Evolutionary conservation across 768 basidiomycete genomes (phyloP), one percentile per base, ranked within the genome.

Genomic region (Cubamyces sp.): DNA sequence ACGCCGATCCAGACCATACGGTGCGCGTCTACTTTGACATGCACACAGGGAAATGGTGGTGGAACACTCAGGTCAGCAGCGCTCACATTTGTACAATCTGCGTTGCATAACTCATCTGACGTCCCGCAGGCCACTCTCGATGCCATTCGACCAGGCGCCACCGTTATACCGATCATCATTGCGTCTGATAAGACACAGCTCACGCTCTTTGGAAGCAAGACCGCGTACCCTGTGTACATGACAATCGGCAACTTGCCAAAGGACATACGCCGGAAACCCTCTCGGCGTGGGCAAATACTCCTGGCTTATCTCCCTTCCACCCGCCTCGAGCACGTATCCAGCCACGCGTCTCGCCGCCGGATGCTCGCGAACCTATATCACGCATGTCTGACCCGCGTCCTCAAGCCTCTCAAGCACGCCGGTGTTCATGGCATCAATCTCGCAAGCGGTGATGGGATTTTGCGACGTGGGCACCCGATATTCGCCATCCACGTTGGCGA

Each of bases 11-110:
- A 0, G 70, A 72, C 9, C 34, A 69, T 9, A 71, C 45, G 1
- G 41, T 62, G 1, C 64, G 74, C 0, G 18, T 80, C 1, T 81
- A 73, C 60, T 64, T 68, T 62, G 80, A 83, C 41, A 76, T 82
- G 74, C 73, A 81, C 43, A 82, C 81, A 0, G 79, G 78, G 0
- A 73, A 75, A 43, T 84, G 82, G 82, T 82, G 81, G 82, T 82
- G 81, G 81, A 48, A 48, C 5, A 77, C 73, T 0, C 82, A 83
- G 72, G 81, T 80, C 54, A 39, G 74, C 41, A 14, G 15, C 2
- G 28, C 16, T 16, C 16, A 3, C 30, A 26, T 37, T 46, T 4
- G 26, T 49, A 25, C 11, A 28, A 15, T 50, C 40, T 42, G 25
- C 23, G 1, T 5, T 1, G 12, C 1, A 4, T 6, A 5, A n/a